Evolutionary conservation across 2,329 filamentous ascomycete genomes (phyloP), one percentile per base, ranked within the genome.

Genomic region (Ascochyta lentis): DNA sequence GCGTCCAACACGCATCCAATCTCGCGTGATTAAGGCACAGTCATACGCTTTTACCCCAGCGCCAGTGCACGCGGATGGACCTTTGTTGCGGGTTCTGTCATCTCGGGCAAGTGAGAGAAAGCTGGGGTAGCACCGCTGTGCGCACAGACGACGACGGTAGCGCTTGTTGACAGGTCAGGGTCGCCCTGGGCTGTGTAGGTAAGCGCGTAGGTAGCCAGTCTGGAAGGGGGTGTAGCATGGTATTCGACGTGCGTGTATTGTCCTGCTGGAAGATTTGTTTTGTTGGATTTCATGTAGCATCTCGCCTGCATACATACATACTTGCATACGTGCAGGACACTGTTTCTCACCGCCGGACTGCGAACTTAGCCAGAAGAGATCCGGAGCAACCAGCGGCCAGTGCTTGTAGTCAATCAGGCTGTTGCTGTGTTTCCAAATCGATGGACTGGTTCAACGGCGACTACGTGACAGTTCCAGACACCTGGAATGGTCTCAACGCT

Each of bases 1-100:
- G 53, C 53, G 19, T 50, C 12, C 19, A 38, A 31, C 33, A 33
- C 43, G 33, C 43, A 34, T 15, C 38, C 47, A 47, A 47, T 51
- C 38, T 56, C 23, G 47, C 31, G 38, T 51, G 29, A 56, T 51
- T 51, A 38, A 37, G 53, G 53, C 53, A 35, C 47, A 48, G 48
- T 41, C 31, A 43, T 27, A 56, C 35, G 40, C 41, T 50, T 55
- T 50, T 46, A 41, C 13, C 40, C 46, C 41, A 47, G 46, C 45
- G 52, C n/a, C 52, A 31, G 46, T 55, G 52, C 47, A 41, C 35
- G 10, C 47, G 46, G 47, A 24, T 41, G 37, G 19, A 26, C 47
- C 42, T 42, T 37, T 47, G 42, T 46, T 26, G 42, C 46, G 37
- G 42, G 15, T n/a, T 34, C 42, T 42, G 41, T 49, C 46, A 47